phyloP scores from a whole-genome alignment of 2,329 filamentous ascomycete genomes.

The Aspergillus chevalieri region DNA sequence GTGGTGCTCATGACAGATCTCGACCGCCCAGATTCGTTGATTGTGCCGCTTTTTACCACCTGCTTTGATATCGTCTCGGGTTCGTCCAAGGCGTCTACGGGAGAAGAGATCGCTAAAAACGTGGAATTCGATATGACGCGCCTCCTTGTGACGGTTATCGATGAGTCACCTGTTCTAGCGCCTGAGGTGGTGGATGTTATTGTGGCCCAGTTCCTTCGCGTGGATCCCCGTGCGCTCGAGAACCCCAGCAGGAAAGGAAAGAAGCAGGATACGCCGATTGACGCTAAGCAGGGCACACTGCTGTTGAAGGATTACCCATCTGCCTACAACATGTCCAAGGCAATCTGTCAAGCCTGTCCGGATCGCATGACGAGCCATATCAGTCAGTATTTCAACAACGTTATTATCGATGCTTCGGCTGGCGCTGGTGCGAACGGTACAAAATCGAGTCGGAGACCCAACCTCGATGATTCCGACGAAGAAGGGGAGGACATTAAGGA shows the following conservation, averaged over 20 bases:
- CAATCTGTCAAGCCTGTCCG: conserved; percentile 78
- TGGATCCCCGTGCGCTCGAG: conserved; percentile 58
- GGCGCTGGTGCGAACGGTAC: conserved; percentile 50
- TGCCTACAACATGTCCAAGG: conserved; percentile 94
- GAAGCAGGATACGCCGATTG: conserved; percentile 49
- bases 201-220: conserved; percentile 89
- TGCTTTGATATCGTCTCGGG: conserved; percentile 90
- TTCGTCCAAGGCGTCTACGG: conserved; percentile 65
- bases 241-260: conserved; percentile 53
- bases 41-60: conserved; percentile 73
- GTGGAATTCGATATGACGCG: conserved; percentile 89
- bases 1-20: conserved; percentile 87
- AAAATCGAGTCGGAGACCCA: conserved; percentile 40
- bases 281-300: conserved; percentile 74
- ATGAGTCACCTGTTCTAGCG: conserved; percentile 73
- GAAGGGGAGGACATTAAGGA: conserved; percentile 81
- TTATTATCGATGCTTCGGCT: conserved; percentile 80
- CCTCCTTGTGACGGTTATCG: conserved; percentile 76
- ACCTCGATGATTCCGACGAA: conserved; percentile 58
- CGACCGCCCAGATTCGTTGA: conserved; percentile 70
- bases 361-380: conserved; percentile 95
- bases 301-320: conserved; percentile 82
- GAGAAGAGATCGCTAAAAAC: conserved; percentile 83
- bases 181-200: conserved; percentile 83
- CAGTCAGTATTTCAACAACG: conserved; percentile 93